These are phyloP conservation scores for Trichophyton schoenleinii DNA, from an alignment of 2,329 filamentous ascomycete species.

Conservation along the genomic window DNA sequence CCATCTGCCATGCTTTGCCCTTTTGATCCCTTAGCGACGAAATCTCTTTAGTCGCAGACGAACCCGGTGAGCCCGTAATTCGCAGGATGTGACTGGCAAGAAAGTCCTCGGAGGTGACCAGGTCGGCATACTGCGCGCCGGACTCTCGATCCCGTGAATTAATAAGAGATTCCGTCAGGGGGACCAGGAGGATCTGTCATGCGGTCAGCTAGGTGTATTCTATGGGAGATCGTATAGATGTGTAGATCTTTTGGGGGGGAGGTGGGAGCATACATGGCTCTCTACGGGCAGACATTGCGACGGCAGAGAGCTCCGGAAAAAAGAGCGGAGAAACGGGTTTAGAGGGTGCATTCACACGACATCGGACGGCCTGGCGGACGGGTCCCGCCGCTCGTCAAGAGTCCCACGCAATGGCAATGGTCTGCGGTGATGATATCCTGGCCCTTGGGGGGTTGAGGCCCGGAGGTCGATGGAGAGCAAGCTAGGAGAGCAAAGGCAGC, in stretches of 20 bases:
- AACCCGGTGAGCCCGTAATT: slow-evolving; percentile 46
- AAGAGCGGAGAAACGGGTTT: slow-evolving; percentile 96
- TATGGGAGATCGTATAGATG: background rate
- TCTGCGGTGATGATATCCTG: background rate
- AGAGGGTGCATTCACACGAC: slow-evolving; percentile 80
- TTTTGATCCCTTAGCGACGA: slow-evolving; percentile 69
- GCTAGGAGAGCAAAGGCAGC: background rate
- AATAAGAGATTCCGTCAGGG: slow-evolving; percentile 81
- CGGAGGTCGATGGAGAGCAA: background rate
- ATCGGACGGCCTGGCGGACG: slow-evolving; percentile 28
- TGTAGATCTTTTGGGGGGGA: background rate
- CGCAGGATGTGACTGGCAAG: slow-evolving; percentile 92
- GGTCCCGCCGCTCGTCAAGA: background rate
- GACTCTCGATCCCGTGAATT: slow-evolving; percentile 79
- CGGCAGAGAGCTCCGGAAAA: slow-evolving; percentile 91
- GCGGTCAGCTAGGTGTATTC: slow-evolving; percentile 7
- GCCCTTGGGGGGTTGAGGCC: background rate
- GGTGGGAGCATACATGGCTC: slow-evolving; percentile 52
- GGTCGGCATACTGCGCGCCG: slow-evolving; percentile 61
- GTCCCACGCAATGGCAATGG: background rate
- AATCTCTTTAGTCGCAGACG: slow-evolving; percentile 39
- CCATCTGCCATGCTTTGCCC: slow-evolving; percentile 87
- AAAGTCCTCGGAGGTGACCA: slow-evolving; percentile 85
- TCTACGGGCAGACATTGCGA: slow-evolving; percentile 83
- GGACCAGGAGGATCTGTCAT: slow-evolving; percentile 67